Conservation (phyloP, 805 yeast species). For the Saturnispora bothae region DNA sequence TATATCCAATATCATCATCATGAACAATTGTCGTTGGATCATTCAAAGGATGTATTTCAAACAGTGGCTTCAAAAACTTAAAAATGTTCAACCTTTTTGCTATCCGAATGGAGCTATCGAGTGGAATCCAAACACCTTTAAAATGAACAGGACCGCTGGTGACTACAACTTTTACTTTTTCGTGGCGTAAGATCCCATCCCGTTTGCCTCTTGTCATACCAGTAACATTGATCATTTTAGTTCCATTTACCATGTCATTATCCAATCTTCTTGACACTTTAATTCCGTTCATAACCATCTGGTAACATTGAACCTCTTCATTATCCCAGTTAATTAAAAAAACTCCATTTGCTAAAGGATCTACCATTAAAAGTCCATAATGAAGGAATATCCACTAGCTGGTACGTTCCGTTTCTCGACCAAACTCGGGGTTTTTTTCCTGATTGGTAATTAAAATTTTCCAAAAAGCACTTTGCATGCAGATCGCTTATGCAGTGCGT, state of each 20-base stretch:
- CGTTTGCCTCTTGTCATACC: conserved; percentile 63
- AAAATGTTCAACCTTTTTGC: neutral
- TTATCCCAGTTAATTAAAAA: no score
- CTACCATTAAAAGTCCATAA: no score
- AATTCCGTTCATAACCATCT: conserved; percentile 57
- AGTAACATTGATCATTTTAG: conserved; percentile 55
- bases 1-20: no score
- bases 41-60: no score
- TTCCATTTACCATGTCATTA: conserved; percentile 61
- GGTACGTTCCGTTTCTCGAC: no score
- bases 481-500: no score
- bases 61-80: neutral
- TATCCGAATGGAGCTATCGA: neutral
- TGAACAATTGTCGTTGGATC: no score
- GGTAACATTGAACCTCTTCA: conserved; percentile 57
- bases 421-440: no score
- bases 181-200: conserved; percentile 58
- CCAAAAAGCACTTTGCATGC: no score
- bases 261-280: conserved; percentile 57
- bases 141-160: conserved; percentile 65
- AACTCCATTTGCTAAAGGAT: no score
- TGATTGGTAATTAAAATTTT: no score
- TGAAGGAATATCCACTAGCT: no score
- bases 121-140: conserved; percentile 63
- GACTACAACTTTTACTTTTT: conserved; percentile 54